These are phyloP conservation scores for Apocynum venetum DNA, from an alignment of 257 asterid species.

Conservation along the genomic window DNA sequence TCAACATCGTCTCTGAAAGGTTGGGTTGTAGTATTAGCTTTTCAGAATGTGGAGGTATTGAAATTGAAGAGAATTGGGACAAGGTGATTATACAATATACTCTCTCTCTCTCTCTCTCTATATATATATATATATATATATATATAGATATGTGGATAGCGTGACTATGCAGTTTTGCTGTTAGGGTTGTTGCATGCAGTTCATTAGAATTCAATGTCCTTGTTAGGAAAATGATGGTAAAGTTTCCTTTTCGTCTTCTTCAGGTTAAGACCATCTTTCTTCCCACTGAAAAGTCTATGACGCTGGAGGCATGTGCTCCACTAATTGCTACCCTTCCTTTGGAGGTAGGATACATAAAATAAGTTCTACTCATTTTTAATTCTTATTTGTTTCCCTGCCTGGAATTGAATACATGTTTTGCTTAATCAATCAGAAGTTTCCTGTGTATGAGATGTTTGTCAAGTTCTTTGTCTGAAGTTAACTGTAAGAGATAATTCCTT, in stretches of 20 bases:
- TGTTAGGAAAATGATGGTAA: neutral
- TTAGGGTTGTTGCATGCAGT: neutral
- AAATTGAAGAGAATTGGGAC: constrained; percentile 96
- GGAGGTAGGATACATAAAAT: constrained; percentile 48
- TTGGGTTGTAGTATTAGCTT: constrained; percentile 81
- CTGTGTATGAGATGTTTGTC: neutral
- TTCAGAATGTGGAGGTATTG: constrained; percentile 96
- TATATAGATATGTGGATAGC: neutral
- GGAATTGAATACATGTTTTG: neutral
- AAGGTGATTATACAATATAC: constrained; percentile 43
- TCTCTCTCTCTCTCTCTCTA: neutral
- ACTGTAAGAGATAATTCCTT: neutral
- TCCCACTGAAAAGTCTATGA: constrained; percentile 76
- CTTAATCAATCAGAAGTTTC: neutral
- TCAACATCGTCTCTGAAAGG: constrained; percentile 79
- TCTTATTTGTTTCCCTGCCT: neutral
- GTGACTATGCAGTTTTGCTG: neutral
- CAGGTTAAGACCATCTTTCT: constrained; percentile 81
- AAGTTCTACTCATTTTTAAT: neutral
- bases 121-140: no score
- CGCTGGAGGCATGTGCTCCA: constrained; percentile 82
- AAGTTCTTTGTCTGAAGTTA: neutral
- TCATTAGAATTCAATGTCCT: neutral
- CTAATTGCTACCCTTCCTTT: constrained; percentile 85
- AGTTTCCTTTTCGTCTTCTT: constrained; percentile 11